These are phyloP conservation scores for Neofusicoccum parvum DNA, from an alignment of 2,329 filamentous ascomycete species.

Conservation along the genomic window DNA sequence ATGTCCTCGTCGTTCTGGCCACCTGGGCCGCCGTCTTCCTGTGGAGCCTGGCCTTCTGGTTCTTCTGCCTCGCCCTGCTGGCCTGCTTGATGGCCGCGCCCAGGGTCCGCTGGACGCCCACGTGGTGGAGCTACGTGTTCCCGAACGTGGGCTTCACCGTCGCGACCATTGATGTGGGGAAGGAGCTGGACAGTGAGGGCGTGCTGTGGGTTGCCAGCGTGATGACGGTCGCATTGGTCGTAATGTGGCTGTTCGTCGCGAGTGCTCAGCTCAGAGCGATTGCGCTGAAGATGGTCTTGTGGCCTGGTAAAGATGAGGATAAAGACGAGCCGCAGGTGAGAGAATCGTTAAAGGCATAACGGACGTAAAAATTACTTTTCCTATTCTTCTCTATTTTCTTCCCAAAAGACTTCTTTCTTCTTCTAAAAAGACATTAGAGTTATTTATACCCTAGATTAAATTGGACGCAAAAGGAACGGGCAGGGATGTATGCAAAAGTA, in stretches of 20 bases:
- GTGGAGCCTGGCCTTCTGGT: slow-evolving; percentile 66
- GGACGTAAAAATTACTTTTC: background rate
- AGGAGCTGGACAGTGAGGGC: slow-evolving; percentile 37
- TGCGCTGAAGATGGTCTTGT: slow-evolving; percentile 56
- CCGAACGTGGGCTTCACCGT: slow-evolving; percentile 47
- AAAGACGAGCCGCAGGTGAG: background rate
- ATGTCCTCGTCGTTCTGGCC: slow-evolving; percentile 50
- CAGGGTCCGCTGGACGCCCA: slow-evolving; percentile 58
- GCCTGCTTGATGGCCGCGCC: slow-evolving; percentile 32
- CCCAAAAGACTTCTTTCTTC: too few species aligned
- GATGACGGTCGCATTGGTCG: slow-evolving; percentile 55
- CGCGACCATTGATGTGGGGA: slow-evolving; percentile 43
- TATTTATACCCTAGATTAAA: too few species aligned
- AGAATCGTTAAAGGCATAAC: background rate
- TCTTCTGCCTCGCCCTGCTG: slow-evolving; percentile 50
- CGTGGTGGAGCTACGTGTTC: slow-evolving; percentile 63
- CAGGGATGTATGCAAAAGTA: too few species aligned
- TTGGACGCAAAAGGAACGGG: too few species aligned
- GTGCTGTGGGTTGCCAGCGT: slow-evolving; percentile 46
- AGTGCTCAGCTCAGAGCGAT: slow-evolving; percentile 55
- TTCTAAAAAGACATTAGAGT: too few species aligned
- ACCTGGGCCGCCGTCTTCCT: slow-evolving; percentile 58
- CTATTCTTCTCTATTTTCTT: background rate
- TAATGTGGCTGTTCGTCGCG: slow-evolving; percentile 58
- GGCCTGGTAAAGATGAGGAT: slow-evolving; percentile 44